Evolutionary conservation across 495 filamentous ascomycete genomes (phyloP).

Genomic region (Penicillium maclennaniae): DNA sequence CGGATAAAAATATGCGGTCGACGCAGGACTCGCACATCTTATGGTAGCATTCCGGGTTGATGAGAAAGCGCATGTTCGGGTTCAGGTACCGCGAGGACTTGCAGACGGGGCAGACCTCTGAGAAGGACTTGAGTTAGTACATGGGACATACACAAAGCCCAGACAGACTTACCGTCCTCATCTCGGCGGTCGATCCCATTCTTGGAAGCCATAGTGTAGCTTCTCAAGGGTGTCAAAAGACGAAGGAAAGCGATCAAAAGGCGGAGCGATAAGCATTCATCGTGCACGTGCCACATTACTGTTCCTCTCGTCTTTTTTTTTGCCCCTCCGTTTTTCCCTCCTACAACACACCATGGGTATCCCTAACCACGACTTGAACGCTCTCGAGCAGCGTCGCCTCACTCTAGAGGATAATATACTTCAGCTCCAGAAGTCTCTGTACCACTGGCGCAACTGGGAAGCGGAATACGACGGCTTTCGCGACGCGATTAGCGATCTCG

Average conservation of each 20-base stretch:
- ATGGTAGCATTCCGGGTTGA: constrained; percentile 98
- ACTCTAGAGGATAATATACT: constrained; percentile 71
- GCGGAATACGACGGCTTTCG: constrained; percentile 85
- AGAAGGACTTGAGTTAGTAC: constrained; percentile 10
- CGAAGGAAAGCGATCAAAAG: constrained; percentile 6
- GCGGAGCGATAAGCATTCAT: constrained; percentile 17
- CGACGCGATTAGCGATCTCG: constrained; percentile 62
- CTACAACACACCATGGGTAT: constrained; percentile 30
- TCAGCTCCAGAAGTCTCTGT: constrained; percentile 70
- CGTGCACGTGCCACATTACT: constrained; percentile 20
- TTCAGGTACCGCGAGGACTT: constrained; percentile 94
- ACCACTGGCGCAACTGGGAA: constrained; percentile 86
- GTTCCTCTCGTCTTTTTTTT: constrained; percentile 14
- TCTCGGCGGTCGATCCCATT: constrained; percentile 39
- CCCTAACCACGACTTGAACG: constrained; percentile 30
- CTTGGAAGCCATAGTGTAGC: constrained; percentile 33
- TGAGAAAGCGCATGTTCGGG: constrained; percentile 84
- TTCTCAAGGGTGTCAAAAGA: constrained; percentile 1
- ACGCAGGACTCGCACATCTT: constrained; percentile 96
- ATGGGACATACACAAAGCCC: background rate
- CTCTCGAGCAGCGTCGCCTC: constrained; percentile 69
- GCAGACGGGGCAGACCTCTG: constrained; percentile 94
- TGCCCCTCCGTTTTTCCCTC: background rate
- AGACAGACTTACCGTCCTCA: constrained; percentile 45
- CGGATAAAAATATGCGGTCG: constrained; percentile 85